Evolutionary conservation across 805 yeast species (phyloP).

Genomic region (Pichia exigua): DNA sequence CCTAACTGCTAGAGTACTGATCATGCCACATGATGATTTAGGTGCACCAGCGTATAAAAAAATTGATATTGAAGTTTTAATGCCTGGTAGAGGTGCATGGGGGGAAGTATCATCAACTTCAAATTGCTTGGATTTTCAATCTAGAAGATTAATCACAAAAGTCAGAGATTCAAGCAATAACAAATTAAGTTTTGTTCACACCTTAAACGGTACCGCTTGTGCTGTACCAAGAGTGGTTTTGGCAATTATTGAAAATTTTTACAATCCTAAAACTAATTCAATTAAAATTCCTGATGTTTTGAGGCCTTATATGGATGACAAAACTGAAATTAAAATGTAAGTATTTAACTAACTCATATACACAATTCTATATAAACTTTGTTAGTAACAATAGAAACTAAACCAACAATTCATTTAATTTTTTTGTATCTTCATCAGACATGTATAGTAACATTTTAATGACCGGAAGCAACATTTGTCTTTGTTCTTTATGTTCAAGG

Average conservation of each 20-base stretch:
- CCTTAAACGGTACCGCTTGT: slow-evolving; percentile 91
- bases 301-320: slow-evolving; percentile 65
- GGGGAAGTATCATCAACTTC: slow-evolving; percentile 91
- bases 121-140: slow-evolving; percentile 86
- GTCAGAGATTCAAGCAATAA: slow-evolving; percentile 30
- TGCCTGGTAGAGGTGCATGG: slow-evolving; percentile 92
- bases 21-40: slow-evolving; percentile 85
- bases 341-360: background rate
- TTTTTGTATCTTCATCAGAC: slow-evolving; percentile 62
- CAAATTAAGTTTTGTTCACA: slow-evolving; percentile 53
- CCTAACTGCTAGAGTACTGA: slow-evolving; percentile 67
- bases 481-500: slow-evolving; percentile 86
- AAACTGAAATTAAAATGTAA: slow-evolving; percentile 25
- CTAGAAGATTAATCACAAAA: slow-evolving; percentile 71
- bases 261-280: slow-evolving; percentile 46
- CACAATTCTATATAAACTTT: background rate
- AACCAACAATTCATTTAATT: slow-evolving; percentile 32
- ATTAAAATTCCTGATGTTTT: slow-evolving; percentile 63
- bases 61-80: slow-evolving; percentile 93
- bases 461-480: slow-evolving; percentile 79
- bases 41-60: slow-evolving; percentile 92
- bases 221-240: slow-evolving; percentile 89
- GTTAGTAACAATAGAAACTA: background rate
- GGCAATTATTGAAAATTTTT: slow-evolving; percentile 83
- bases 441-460: slow-evolving; percentile 66